Conservation (phyloP, 2,329 filamentous ascomycete genomes). For the Neopestalotiopsis sp. region DNA sequence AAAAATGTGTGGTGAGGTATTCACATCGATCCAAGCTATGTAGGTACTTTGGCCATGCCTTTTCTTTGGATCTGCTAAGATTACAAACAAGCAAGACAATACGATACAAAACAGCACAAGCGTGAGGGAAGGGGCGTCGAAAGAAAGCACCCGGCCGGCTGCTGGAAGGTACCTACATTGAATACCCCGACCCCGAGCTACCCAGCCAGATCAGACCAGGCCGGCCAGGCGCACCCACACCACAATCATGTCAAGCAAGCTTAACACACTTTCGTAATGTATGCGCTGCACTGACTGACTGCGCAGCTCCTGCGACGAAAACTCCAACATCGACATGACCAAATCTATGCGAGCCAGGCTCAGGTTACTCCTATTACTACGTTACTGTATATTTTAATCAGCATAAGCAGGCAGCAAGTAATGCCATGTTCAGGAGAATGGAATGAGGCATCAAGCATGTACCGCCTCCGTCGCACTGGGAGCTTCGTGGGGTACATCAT, state of each 20-base stretch:
- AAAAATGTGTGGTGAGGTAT: too few relatives aligned
- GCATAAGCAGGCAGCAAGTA: not conserved
- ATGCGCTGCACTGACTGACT: constrained; percentile 3
- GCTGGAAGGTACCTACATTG: too few relatives aligned
- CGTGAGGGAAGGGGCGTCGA: too few relatives aligned
- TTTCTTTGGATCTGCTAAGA: too few relatives aligned
- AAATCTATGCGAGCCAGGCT: not conserved
- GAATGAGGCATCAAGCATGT: constrained; percentile 1
- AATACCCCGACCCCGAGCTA: too few relatives aligned
- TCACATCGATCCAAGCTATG: too few relatives aligned
- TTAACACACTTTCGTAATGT: constrained; percentile 3
- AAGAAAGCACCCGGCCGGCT: too few relatives aligned
- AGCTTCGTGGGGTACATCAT: not conserved
- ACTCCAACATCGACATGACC: not conserved
- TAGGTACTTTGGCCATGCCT: too few relatives aligned
- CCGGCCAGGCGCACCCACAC: not conserved
- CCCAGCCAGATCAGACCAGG: not conserved
- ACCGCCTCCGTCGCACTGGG: not conserved
- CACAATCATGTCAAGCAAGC: not conserved
- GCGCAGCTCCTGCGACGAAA: not conserved
- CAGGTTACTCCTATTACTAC: not conserved
- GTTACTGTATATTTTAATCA: not conserved
- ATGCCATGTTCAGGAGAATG: not conserved
- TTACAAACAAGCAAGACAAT: too few relatives aligned
- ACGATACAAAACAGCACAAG: too few relatives aligned